phyloP scores from a whole-genome alignment of 768 basidiomycete species.

The Pisolithus marmoratus region DNA sequence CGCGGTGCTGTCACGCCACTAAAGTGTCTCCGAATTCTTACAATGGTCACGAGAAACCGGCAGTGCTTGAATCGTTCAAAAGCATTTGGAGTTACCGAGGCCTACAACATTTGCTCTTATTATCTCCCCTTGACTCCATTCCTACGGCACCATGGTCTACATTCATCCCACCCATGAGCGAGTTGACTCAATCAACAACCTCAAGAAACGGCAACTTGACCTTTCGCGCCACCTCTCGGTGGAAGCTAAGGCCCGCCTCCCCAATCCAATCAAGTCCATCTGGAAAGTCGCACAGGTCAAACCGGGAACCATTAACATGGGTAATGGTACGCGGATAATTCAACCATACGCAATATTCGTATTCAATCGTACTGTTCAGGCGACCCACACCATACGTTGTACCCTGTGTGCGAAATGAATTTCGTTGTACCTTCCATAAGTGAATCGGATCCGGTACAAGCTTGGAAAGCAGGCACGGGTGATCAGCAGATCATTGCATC shows the following conservation, averaged over 20 bases:
- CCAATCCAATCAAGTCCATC: constrained; percentile 33
- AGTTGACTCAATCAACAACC: constrained; percentile 2
- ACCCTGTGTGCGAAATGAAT: constrained; percentile 30
- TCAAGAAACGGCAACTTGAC: constrained; percentile 24
- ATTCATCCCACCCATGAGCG: constrained; percentile 13
- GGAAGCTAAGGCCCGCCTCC: constrained; percentile 29
- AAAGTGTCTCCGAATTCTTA: background rate
- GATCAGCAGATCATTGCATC: constrained; percentile 24
- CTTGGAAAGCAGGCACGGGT: constrained; percentile 24
- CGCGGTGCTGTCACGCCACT: no score
- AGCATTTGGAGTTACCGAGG: background rate
- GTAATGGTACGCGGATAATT: constrained; percentile 23
- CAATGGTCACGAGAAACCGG: background rate
- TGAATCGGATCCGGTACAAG: constrained; percentile 23
- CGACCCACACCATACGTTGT: constrained; percentile 29
- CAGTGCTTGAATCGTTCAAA: constrained; percentile 9
- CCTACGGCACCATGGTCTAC: constrained; percentile 19
- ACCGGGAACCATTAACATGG: constrained; percentile 33
- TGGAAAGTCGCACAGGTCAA: constrained; percentile 32
- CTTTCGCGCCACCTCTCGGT: constrained; percentile 29
- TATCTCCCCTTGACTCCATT: background rate
- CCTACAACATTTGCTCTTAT: background rate
- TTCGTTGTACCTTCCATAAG: constrained; percentile 29
- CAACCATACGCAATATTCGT: background rate
- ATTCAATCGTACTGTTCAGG: constrained; percentile 11